phyloP scores from a whole-genome alignment of 78 protist genomes.

The slime mould (Dictyostelium discoideum) region dicty_2.7 NC_007089.4:6179501-6180000 shows the following conservation, averaged over 20 bases:
- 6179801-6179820: not conserved
- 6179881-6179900: not conserved
- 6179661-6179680: constrained; percentile 3
- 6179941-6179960: not conserved
- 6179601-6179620: constrained; percentile 3
- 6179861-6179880: not conserved
- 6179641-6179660: not conserved
- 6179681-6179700: not conserved
- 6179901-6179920: not conserved
- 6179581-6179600: not conserved
- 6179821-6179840: not conserved
- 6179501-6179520: not conserved
- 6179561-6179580: not conserved
- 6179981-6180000: not conserved
- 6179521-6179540: not conserved
- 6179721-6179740: not conserved
- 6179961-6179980: not conserved
- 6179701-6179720: not conserved
- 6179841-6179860: not conserved
- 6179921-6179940: not conserved
- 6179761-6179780: not conserved
- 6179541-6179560: not conserved
- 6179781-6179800: not conserved
- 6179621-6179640: not conserved
- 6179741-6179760: not conserved